Base-by-base conservation (phyloP, 371 early-diverging fungal species). In the Polyrhizophydium stewartii region DNA sequence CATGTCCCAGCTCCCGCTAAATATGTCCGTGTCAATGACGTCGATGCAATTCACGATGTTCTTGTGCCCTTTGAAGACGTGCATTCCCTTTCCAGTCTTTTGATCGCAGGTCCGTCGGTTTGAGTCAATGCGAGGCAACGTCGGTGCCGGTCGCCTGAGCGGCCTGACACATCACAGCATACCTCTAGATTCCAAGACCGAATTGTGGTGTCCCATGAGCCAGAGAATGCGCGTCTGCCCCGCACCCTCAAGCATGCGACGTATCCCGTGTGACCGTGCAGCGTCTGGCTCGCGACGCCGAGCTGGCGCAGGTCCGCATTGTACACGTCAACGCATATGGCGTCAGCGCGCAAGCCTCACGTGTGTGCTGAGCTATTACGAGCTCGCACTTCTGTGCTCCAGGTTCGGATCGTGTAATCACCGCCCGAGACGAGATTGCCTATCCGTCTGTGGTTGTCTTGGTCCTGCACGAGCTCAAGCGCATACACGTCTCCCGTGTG, bases 161-260 rank as follows among this genome's bases (percentile, higher is more conserved):
- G 45, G 28, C 24, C 13, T 17, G 35, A 5, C 9, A 2, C 58
- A 27, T n/a, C 9, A 7, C n/a, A 27, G n/a, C 40, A 24, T 43
- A 75, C 74, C 66, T 77, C 78, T 6, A 78, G 58, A 62, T 78
- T 76, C 74, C 76, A 79, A 30, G 77, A 76, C 37, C 79, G 56
- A 16, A 76, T 57, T 19, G 76, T 76, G 5, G 73, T 75, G 52
- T 79, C 79, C 74, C 73, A 72, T 5, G 71, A 70, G 19, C 79
- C 79, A 17, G 72, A 72, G 50, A 79, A 79, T 0, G 64, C 74
- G n/a, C 77, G 55, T 51, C 66, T 70, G 0, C 79, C 79, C 30
- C 69, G 51, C 12, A 74, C 59, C 61, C 65, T 65, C 16, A 79
- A 51, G 59, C 77, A 79, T 9, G 76, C 43, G 22, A 76, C 68